Evolutionary conservation across 306 rosid species (phyloP).

Genomic region (Canavalia ensiformis): DNA sequence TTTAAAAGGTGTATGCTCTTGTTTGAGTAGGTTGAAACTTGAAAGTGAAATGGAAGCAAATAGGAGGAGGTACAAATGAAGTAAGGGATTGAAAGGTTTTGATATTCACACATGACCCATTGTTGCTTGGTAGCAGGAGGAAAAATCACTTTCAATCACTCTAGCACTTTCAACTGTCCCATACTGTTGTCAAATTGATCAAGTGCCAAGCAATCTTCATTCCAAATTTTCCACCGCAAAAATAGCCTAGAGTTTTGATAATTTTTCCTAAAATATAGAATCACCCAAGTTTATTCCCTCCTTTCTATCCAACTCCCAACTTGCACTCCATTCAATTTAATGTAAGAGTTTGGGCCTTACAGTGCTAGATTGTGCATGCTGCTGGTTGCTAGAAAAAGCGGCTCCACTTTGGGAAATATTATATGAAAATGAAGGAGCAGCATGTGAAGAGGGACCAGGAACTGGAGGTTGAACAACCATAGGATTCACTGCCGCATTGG

Average conservation of each 20-base stretch:
- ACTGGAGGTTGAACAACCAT: slow-evolving; percentile 58
- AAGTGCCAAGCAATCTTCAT: neutral
- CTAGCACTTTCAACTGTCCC: slow-evolving; percentile 12
- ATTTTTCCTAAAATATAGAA: slow-evolving; percentile 16
- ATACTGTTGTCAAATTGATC: neutral
- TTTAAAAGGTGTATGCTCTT: neutral
- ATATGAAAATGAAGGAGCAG: slow-evolving; percentile 60
- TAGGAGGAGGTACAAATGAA: neutral
- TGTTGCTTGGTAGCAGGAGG: slow-evolving; percentile 18
- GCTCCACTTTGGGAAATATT: slow-evolving; percentile 53
- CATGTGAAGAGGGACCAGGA: slow-evolving; percentile 53
- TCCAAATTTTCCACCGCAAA: slow-evolving; percentile 17
- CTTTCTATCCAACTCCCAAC: slow-evolving; percentile 6
- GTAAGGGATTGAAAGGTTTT: neutral
- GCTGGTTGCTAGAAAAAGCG: slow-evolving; percentile 55
- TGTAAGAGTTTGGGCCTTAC: slow-evolving; percentile 46
- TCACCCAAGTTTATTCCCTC: slow-evolving; percentile 2
- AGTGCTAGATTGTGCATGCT: slow-evolving; percentile 52
- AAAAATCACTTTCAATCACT: slow-evolving; percentile 27
- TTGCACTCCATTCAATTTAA: slow-evolving; percentile 4
- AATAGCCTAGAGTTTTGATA: slow-evolving; percentile 7
- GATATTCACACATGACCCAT: neutral
- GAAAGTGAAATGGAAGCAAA: slow-evolving; percentile 17
- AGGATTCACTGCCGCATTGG: slow-evolving; percentile 48
- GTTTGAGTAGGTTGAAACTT: slow-evolving; percentile 15